phyloP scores from a whole-genome alignment of 352 stramenopile species.

The Pythium chondricola region DNA sequence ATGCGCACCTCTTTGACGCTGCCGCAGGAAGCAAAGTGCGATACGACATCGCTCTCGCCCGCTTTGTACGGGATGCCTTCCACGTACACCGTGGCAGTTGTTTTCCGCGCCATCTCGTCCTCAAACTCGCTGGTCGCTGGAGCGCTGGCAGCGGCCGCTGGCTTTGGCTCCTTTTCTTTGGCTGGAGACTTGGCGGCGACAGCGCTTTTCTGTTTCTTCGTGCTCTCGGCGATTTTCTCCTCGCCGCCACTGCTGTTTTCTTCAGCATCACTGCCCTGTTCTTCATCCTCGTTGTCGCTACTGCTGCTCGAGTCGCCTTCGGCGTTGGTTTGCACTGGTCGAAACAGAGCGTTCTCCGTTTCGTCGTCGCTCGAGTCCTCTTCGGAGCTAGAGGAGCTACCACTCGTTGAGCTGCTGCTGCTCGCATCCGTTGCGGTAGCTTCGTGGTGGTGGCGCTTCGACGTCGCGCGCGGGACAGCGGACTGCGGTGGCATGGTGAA shows the following conservation, averaged over 20 bases:
- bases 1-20: slow-evolving; percentile 93
- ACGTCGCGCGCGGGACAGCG: no score
- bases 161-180: slow-evolving; percentile 20
- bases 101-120: slow-evolving; percentile 67
- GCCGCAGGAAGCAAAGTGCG: slow-evolving; percentile 83
- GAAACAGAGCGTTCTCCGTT: slow-evolving; percentile 75
- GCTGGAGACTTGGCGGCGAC: no score
- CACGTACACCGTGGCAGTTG: slow-evolving; percentile 88
- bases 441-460: no score
- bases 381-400: no score
- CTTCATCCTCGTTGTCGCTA: slow-evolving; percentile 25
- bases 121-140: slow-evolving; percentile 30
- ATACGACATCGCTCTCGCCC: slow-evolving; percentile 86
- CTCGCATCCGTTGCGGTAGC: no score
- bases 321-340: slow-evolving; percentile 21
- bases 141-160: slow-evolving; percentile 6
- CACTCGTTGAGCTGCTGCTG: no score
- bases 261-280: slow-evolving; percentile 28
- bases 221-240: slow-evolving; percentile 55
- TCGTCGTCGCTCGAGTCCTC: slow-evolving; percentile 31
- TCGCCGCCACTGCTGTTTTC: slow-evolving; percentile 18
- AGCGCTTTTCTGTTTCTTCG: slow-evolving; percentile 45
- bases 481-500: no score
- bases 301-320: slow-evolving; percentile 7
- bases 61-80: slow-evolving; percentile 94